Conservation (phyloP, 345 rosid species). For the Eucalyptus virginea region DNA sequence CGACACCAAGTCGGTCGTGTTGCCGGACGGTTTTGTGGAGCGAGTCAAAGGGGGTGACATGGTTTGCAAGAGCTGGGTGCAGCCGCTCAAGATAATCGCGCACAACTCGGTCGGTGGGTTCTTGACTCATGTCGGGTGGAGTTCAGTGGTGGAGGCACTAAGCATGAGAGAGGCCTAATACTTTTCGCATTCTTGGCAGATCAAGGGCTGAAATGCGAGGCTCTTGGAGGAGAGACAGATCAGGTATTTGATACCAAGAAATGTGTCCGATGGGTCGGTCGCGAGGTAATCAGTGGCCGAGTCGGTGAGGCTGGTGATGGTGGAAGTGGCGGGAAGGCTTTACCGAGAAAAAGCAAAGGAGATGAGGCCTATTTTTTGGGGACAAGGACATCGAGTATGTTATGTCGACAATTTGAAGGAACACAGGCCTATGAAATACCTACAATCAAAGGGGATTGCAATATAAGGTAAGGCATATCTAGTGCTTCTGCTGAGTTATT, state of each 20-base stretch:
- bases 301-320: constrained; percentile 13
- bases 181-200: neutral
- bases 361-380: constrained; percentile 1
- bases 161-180: neutral
- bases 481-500: neutral
- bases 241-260: neutral
- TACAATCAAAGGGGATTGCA: neutral
- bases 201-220: constrained; percentile 19
- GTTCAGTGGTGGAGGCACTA: constrained; percentile 9
- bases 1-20: neutral
- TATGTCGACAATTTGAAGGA: neutral
- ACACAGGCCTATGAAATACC: neutral
- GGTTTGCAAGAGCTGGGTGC: too few species aligned
- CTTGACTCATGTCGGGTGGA: constrained; percentile 22
- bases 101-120: constrained; percentile 24
- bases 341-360: constrained; percentile 22
- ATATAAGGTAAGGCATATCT: neutral
- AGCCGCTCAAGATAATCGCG: neutral
- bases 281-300: neutral
- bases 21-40: too few species aligned
- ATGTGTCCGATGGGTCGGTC: too few species aligned
- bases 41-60: too few species aligned
- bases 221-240: constrained; percentile 7
- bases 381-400: neutral
- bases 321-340: constrained; percentile 14